Evolutionary conservation across 1,139 yeast species (phyloP).

Genomic region (Hansenula lynferdii): DNA sequence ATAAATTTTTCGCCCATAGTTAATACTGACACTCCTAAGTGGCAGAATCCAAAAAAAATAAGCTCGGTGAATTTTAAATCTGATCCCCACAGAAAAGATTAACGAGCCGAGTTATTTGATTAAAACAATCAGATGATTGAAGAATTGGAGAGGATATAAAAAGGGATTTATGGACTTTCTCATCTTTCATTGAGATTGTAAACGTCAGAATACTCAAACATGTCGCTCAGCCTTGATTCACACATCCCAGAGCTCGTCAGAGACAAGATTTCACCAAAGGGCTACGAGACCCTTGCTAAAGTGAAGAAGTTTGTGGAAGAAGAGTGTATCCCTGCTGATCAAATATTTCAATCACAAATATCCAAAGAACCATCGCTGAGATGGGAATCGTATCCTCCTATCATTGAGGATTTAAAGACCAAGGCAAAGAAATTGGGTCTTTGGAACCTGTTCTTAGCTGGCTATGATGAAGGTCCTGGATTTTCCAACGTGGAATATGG

Average conservation of each 20-base stretch:
- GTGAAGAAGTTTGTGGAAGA: conserved; percentile 52
- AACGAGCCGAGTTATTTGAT: no score
- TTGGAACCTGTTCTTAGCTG: conserved; percentile 61
- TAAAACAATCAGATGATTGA: no score
- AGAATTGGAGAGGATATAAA: background rate
- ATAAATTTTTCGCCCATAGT: background rate
- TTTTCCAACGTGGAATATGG: conserved; percentile 66
- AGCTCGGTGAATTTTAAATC: background rate
- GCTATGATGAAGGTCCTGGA: conserved; percentile 59
- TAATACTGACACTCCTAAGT: background rate
- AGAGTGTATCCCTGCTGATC: conserved; percentile 58
- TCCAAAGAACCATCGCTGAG: conserved; percentile 36
- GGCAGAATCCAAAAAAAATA: background rate
- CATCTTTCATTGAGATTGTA: background rate
- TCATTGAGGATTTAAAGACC: conserved; percentile 47
- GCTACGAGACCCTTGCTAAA: conserved; percentile 44
- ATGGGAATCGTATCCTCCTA: conserved; percentile 47
- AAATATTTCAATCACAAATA: conserved; percentile 37
- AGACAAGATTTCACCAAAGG: conserved; percentile 41
- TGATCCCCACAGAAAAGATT: background rate
- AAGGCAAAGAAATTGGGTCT: conserved; percentile 55
- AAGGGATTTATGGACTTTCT: background rate
- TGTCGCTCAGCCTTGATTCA: conserved; percentile 6
- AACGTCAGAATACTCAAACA: background rate
- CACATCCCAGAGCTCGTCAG: conserved; percentile 34